Base-by-base conservation (phyloP, 495 filamentous ascomycete genomes). In the Podospora bellae-mahoneyi region DNA sequence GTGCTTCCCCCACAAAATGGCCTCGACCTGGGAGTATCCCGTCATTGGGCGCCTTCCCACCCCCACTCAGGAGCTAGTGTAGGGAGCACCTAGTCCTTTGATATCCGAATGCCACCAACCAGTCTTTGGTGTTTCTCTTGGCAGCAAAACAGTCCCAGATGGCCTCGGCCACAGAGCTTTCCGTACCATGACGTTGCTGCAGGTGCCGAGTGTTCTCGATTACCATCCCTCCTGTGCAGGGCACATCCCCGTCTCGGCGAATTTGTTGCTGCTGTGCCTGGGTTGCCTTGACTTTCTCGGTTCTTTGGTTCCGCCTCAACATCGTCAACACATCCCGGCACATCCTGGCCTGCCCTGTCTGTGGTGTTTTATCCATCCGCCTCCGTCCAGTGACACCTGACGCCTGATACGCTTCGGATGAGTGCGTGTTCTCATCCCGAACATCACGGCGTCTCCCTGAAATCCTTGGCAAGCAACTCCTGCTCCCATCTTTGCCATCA, bases 351-450 rank as follows among this genome's bases (percentile, higher is more conserved):
- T 54, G n/a, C 39, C 65, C 68, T 72, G 66, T 64, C 70, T 70
- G 72, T 69, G 67, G 75, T 75, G 80, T 82, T 82, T 83, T 79
- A 82, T 70, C 78, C 77, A 64, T 62, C 68, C 67, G 71, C 66
- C 77, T 76, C 77, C 71, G 75, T 73, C 74, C 66, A 70, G 58
- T 65, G 69, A 72, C 73, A 74, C 75, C 73, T 73, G 73, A 75
- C 68, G 77, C 76, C 78, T 83, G 81, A 83, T 71, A 82, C 81
- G 76, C 77, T 67, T 77, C 80, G 81, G 81, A 82, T 77, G 76
- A 65, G 67, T 76, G 69, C 77, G 77, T 68, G 64, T 19, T 74
- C 72, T 69, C 73, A 67, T 81, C 80, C 80, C 81, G 81, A 76
- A 72, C 66, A 75, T 73, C 30, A 76, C 73, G 70, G 71, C 68